A percentile compares a stretch with the other conserved stretches of the same genome.
Conservation (phyloP, 2,329 filamentous ascomycete species). For the Cryphonectria carpinicola region DNA sequence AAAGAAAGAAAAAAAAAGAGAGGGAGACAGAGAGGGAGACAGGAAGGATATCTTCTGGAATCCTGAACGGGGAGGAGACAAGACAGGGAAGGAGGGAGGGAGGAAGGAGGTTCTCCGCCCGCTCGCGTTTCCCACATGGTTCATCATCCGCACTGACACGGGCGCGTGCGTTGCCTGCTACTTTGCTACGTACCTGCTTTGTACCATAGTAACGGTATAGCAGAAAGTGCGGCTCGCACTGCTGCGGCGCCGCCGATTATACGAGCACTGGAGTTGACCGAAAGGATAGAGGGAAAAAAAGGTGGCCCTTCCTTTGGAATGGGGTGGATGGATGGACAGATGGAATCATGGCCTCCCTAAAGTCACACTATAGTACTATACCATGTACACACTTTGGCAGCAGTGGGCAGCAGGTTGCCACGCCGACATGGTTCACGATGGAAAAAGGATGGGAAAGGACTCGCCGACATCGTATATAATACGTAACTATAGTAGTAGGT, state of each 20-base stretch:
- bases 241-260: not conserved
- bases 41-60: not conserved
- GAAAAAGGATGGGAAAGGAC: not conserved
- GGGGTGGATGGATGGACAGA: too few relatives aligned
- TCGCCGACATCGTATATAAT: not conserved
- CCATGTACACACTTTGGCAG: not conserved
- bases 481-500: not conserved
- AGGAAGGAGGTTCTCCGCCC: not conserved
- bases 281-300: not conserved
- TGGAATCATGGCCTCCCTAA: not conserved
- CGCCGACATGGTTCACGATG: constrained; percentile 4
- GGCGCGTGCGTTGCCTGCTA: not conserved
- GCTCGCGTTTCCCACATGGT: not conserved
- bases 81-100: too few relatives aligned
- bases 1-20: not conserved
- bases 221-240: not conserved
- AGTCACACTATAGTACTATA: not conserved
- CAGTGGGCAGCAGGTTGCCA: not conserved
- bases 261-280: not conserved
- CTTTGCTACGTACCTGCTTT: not conserved
- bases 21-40: not conserved
- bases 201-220: not conserved
- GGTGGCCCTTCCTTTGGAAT: not conserved
- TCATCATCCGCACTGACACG: not conserved
- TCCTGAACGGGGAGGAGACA: not conserved